Percentiles rank a stretch among this genome's conserved stretches.
Evolutionary conservation across 2,329 filamentous ascomycete species (phyloP).

Genomic region (Cadophora luteo-olivacea): DNA sequence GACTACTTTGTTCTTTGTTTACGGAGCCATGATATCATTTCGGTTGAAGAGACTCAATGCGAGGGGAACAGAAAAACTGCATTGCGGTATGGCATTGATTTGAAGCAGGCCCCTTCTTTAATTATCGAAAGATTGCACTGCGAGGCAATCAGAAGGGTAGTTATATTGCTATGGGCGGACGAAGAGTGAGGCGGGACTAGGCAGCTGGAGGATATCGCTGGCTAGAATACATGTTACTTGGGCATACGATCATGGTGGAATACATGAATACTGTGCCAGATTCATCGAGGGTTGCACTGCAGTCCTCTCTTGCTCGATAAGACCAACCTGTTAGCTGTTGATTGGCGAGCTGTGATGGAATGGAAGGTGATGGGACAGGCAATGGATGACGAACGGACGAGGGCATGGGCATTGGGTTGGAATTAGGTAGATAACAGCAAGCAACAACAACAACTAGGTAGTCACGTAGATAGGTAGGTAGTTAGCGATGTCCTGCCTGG

Average conservation of each 20-base stretch:
- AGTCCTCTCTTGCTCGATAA: background rate
- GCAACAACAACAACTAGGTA: conserved; percentile 11
- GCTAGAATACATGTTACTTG: conserved; percentile 9
- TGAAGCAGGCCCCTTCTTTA: conserved; percentile 5
- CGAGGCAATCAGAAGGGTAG: conserved; percentile 10
- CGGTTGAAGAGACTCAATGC: conserved; percentile 8
- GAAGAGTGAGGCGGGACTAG: background rate
- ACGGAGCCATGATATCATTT: conserved; percentile 29
- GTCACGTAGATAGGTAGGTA: conserved; percentile 25
- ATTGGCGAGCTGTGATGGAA: background rate
- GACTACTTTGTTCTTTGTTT: conserved; percentile 9
- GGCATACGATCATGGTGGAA: background rate
- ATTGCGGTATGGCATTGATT: conserved; percentile 24
- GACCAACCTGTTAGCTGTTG: too few relatives aligned
- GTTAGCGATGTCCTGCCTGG: conserved; percentile 14
- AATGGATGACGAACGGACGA: background rate
- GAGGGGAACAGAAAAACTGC: conserved; percentile 19
- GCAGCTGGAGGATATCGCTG: conserved; percentile 5
- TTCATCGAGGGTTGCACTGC: background rate
- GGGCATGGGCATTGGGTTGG: background rate
- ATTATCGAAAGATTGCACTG: background rate
- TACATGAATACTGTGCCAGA: background rate
- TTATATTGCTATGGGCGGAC: conserved; percentile 21
- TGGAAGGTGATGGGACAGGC: conserved; percentile 2
- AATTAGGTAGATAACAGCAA: conserved; percentile 23